Evolutionary conservation across 306 rosid species (phyloP).

Genomic region (Cajanus cajan): DNA sequence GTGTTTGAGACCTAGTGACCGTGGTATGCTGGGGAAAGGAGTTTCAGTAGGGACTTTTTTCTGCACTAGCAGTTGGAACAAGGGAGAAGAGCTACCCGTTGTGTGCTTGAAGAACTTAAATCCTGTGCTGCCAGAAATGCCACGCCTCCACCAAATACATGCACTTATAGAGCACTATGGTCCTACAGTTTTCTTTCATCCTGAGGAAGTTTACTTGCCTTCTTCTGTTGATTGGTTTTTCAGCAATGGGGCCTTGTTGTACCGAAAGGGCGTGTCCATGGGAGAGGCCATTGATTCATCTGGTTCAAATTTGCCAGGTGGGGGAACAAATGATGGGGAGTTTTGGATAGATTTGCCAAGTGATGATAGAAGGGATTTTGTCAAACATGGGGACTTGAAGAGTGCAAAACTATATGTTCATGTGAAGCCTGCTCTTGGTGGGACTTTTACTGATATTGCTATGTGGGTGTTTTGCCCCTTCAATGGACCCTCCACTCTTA

Average conservation of each 20-base stretch:
- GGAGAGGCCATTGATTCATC: conserved; percentile 60
- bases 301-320: conserved; percentile 78
- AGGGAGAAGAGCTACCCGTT: conserved; percentile 56
- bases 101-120: conserved; percentile 83
- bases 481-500: conserved; percentile 86
- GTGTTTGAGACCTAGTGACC: conserved; percentile 56
- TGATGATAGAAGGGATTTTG: conserved; percentile 49
- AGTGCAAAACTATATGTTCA: conserved; percentile 79
- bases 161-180: conserved; percentile 85
- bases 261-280: conserved; percentile 37
- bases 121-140: conserved; percentile 56
- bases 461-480: conserved; percentile 97
- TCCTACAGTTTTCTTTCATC: conserved; percentile 86
- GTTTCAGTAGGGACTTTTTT: conserved; percentile 72
- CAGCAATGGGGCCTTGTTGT: conserved; percentile 60
- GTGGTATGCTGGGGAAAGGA: conserved; percentile 72
- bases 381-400: conserved; percentile 61
- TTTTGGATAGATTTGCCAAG: conserved; percentile 88
- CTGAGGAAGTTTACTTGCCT: conserved; percentile 78
- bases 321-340: conserved; percentile 60
- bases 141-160: conserved; percentile 65
- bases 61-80: conserved; percentile 44
- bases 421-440: conserved; percentile 87
- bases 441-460: conserved; percentile 77
- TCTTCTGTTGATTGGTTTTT: conserved; percentile 96